Evolutionary conservation across 345 rosid genomes (phyloP).

Genomic region (Eutrema heterophyllum): DNA sequence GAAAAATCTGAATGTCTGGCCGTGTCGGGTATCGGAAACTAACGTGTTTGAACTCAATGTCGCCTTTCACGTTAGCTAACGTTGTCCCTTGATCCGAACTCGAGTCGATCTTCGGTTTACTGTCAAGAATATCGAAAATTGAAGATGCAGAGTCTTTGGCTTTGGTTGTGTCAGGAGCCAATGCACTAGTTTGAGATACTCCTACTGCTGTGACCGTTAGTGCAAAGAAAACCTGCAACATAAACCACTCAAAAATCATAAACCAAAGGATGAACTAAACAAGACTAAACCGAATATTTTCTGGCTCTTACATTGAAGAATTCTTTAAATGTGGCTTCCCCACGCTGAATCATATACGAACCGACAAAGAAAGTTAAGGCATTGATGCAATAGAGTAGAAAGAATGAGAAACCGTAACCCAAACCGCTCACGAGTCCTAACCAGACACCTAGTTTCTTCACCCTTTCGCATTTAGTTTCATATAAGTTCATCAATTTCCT

Average conservation of each 20-base stretch:
- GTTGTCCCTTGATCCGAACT: constrained; percentile 47
- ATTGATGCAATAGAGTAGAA: constrained; percentile 22
- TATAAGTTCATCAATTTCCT: constrained; percentile 36
- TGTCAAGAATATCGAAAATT: constrained; percentile 57
- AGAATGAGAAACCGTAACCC: constrained; percentile 35
- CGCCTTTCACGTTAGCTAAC: constrained; percentile 39
- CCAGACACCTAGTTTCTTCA: constrained; percentile 26
- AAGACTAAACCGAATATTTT: neutral
- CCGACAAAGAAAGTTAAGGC: constrained; percentile 23
- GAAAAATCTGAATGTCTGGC: constrained; percentile 61
- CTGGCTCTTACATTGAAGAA: constrained; percentile 49
- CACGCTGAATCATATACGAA: constrained; percentile 34
- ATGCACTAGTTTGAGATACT: constrained; percentile 53
- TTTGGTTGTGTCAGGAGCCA: constrained; percentile 57
- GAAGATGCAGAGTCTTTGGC: constrained; percentile 70
- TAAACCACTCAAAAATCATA: neutral
- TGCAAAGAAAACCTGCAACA: constrained; percentile 52
- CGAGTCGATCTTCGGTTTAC: constrained; percentile 56
- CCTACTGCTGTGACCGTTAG: constrained; percentile 59
- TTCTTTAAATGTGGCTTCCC: constrained; percentile 47
- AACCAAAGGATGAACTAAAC: neutral
- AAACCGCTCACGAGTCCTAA: constrained; percentile 35
- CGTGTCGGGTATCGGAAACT: constrained; percentile 56
- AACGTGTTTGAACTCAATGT: constrained; percentile 53
- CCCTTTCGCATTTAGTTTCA: constrained; percentile 32